A percentile compares a stretch with the other conserved stretches of the same genome.
Conservation (phyloP, 2,329 filamentous ascomycete genomes). For the Lecanicillium sp. region DNA sequence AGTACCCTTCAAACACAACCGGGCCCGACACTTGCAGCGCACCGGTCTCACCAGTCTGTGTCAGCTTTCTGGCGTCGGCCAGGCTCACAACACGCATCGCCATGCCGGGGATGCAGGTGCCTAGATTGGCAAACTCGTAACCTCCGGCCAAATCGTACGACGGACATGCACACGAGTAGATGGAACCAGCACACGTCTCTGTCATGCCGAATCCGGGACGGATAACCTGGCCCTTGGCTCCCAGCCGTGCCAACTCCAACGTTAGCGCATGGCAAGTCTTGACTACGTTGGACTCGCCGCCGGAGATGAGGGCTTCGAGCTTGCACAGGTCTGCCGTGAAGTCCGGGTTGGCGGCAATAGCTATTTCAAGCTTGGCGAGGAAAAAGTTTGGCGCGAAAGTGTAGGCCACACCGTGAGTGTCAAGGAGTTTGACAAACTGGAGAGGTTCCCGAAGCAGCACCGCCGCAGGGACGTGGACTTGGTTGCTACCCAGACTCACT, state of each 20-base stretch:
- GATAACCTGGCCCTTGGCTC: conserved; percentile 25
- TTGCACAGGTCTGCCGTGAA: conserved; percentile 14
- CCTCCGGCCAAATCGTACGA: conserved; percentile 23
- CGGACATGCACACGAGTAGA: conserved; percentile 34
- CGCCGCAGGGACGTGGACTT: conserved; percentile 35
- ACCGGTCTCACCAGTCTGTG: conserved; percentile 29
- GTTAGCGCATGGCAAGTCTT: conserved; percentile 21
- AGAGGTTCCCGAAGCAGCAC: conserved; percentile 31
- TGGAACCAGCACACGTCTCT: conserved; percentile 42
- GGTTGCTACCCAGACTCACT: conserved; percentile 28
- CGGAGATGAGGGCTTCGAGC: conserved; percentile 27
- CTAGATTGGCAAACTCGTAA: conserved; percentile 27
- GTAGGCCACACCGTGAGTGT: conserved; percentile 29
- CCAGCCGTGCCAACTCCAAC: conserved; percentile 16
- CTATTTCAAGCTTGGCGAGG: conserved; percentile 17
- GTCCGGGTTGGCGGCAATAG: neutral
- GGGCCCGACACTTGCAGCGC: conserved; percentile 51
- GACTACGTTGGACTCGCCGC: conserved; percentile 36
- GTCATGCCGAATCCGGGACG: conserved; percentile 40
- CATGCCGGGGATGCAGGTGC: conserved; percentile 27
- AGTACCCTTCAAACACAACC: conserved; percentile 58
- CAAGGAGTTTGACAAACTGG: conserved; percentile 29
- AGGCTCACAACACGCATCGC: conserved; percentile 27
- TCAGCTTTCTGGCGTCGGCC: conserved; percentile 3
- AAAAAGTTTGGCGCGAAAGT: conserved; percentile 36